Conservation (phyloP, 768 basidiomycete genomes). For the Amanita rimosa region DNA sequence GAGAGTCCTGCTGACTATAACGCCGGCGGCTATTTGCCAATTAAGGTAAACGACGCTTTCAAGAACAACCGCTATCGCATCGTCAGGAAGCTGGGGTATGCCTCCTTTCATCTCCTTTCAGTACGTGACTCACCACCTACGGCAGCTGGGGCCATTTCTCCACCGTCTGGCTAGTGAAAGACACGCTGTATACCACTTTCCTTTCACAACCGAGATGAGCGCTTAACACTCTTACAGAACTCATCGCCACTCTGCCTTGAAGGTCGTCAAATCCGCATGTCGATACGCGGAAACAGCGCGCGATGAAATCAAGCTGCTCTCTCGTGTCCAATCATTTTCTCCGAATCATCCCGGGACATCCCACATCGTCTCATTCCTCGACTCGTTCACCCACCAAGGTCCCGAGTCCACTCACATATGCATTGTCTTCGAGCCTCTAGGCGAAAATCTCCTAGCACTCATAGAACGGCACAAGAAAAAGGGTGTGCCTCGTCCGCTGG, state of each 20-base stretch:
- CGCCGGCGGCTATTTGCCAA: constrained; percentile 67
- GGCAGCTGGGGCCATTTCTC: constrained; percentile 90
- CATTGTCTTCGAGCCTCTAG: constrained; percentile 83
- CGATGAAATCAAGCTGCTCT: constrained; percentile 90
- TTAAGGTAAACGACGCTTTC: constrained; percentile 77
- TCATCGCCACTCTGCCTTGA: constrained; percentile 77
- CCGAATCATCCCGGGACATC: constrained; percentile 69
- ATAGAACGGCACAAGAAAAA: constrained; percentile 73
- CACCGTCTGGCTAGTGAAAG: constrained; percentile 87
- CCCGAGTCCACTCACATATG: constrained; percentile 74
- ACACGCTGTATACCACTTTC: constrained; percentile 44
- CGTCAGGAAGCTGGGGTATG: constrained; percentile 81
- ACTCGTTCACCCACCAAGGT: constrained; percentile 73
- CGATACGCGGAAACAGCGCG: constrained; percentile 95
- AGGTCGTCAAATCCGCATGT: constrained; percentile 90
- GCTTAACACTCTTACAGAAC: constrained; percentile 28
- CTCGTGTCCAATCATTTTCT: constrained; percentile 59
- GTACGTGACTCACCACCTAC: constrained; percentile 7
- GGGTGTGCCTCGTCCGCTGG: constrained; percentile 71
- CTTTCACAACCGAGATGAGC: constrained; percentile 7
- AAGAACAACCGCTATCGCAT: constrained; percentile 77
- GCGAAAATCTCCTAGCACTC: constrained; percentile 65
- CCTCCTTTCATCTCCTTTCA: constrained; percentile 7
- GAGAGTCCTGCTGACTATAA: constrained; percentile 82
- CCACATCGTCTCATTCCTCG: constrained; percentile 83